Evolutionary conservation across 768 basidiomycete genomes (phyloP), one percentile per base, ranked within the genome.

Genomic region (Rhodotorula paludigena): DNA sequence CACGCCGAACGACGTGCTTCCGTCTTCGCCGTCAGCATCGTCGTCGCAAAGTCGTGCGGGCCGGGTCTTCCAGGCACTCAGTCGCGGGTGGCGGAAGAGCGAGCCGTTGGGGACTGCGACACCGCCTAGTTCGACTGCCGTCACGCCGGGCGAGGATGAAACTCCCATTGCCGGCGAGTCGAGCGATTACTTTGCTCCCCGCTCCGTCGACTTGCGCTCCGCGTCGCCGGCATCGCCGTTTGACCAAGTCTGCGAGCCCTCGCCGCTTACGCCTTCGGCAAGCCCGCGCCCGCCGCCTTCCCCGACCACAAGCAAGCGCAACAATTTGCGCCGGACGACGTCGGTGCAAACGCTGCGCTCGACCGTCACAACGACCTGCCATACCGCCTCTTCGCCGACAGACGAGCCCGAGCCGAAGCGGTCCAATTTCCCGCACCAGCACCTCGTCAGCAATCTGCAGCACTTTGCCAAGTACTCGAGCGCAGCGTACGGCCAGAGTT

Each of bases 391-490:
- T 11, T 18, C 21, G n/a, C 54, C 54, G 16, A 39, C n/a, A 3
- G 64, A 49, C 44, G 68, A 64, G 32, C 39, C 48, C n/a, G 64
- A 71, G 38, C 69, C 60, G 9, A 28, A 64, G 57, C 28, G 33
- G 23, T 36, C 45, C 30, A 39, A 65, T 12, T 72, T 68, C 16
- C 67, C 71, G 10, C 56, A 30, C 12, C 30, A 33, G 5, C 67
- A 72, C 30, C 47, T 68, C 39, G 58, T 78, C 38, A 55, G 63
- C 44, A 79, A 79, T 60, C 63, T 79, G 12, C 77, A 78, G 55
- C 71, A 75, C 15, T 79, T 77, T 55, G 79, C 79, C 75, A 54
- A 75, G 30, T 79, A 76, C 58, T 57, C 61, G 30, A 65, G 53
- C 23, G 73, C 71, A 5, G 67, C 71, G 38, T 72, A 74, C 25